Conservation (phyloP, 495 filamentous ascomycete genomes). For the Neurospora tetraspora region DNA sequence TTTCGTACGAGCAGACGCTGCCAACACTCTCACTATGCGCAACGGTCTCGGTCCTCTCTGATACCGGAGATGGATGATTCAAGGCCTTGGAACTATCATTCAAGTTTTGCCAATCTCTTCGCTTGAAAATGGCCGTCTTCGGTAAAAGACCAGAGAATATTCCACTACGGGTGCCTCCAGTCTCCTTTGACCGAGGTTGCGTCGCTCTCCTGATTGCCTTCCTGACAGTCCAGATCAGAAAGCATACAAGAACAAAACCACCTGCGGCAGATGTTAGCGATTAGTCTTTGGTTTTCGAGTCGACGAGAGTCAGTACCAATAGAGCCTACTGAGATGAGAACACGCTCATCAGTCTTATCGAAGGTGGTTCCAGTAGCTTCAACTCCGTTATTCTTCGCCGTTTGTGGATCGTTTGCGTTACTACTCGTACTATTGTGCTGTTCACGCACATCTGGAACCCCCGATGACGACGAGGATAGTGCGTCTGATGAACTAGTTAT, state of each 20-base stretch:
- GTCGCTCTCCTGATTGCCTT: slow-evolving; percentile 20
- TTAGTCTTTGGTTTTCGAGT: neutral
- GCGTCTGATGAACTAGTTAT: neutral
- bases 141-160: neutral
- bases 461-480: neutral
- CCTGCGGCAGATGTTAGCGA: slow-evolving; percentile 14
- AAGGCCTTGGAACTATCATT: slow-evolving; percentile 1
- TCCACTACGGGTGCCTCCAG: neutral
- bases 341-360: slow-evolving; percentile 29
- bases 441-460: neutral
- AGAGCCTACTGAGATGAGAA: slow-evolving; percentile 37
- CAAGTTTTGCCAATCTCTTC: slow-evolving; percentile 13
- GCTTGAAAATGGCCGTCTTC: slow-evolving; percentile 6
- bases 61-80: neutral
- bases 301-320: slow-evolving; percentile 27
- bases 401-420: neutral
- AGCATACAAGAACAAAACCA: slow-evolving; percentile 34
- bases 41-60: neutral
- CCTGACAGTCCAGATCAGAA: slow-evolving; percentile 29
- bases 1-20: neutral
- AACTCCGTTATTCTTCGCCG: neutral
- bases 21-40: neutral
- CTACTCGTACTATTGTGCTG: neutral
- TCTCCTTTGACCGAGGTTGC: slow-evolving; percentile 11
- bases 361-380: slow-evolving; percentile 10